Base-by-base conservation (phyloP, 495 filamentous ascomycete genomes). In the Hypoxylon fragiforme region DNA sequence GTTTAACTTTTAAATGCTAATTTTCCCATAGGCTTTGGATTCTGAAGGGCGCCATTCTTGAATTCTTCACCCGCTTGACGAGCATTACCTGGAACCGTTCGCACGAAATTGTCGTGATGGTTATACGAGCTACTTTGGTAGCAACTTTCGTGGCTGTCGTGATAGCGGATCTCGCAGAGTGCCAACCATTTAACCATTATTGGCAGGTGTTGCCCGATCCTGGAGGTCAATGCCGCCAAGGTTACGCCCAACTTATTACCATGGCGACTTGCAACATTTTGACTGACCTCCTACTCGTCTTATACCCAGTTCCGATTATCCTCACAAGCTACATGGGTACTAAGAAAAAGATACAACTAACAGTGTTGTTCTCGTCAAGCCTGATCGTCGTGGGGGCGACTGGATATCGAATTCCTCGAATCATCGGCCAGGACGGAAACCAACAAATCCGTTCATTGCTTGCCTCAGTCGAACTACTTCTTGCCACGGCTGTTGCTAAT, bases 201-300 rank as follows among this genome's bases (percentile, higher is more conserved):
- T 97, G 90, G 91, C 91, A 96, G 68, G 90, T 97, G 5, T 70
- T 84, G 15, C 94, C 94, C 6, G 90, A 96, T 64, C 92, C 94
- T 14, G 91, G 90, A 18, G 83, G 88, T 9, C 77, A 80, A 55
- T 98, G 94, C 72, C 85, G 94, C 20, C 81, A 85, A 64, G 91
- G 89, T 19, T 92, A 88, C 63, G 86, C 82, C 24, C 89, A 97
- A 57, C 81, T 97, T 19, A 73, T 95, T 51, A 91, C 88, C 7
- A 94, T 95, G 88, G 92, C 88, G 2, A 78, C 81, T 14, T 86
- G 86, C 65, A 92, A 96, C 63, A 83, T 96, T 48, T 74, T 95
- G 30, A 95, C 92, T 21, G 94, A 98, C 65, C 72, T 97, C 5
- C 73, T 95, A 2, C 81, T 98, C 20, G 83, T 97, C 31, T 77